Conservation (phyloP, 192 early-diverging fungal species). For the Spizellomyces sp. region DNA sequence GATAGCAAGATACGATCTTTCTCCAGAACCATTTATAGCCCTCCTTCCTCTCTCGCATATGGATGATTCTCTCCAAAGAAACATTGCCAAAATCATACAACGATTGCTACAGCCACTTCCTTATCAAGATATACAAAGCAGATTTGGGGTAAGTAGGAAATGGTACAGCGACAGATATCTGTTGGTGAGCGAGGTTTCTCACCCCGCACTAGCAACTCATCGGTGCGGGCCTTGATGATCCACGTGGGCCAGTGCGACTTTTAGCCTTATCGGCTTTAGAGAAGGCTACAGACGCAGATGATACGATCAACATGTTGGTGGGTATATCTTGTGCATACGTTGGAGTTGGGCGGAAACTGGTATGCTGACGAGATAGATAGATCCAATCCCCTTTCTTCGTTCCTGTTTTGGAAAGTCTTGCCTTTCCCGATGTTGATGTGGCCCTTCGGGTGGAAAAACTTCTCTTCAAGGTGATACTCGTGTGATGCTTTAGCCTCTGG, state of each 20-base stretch:
- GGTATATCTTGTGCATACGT: not conserved
- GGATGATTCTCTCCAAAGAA: no score
- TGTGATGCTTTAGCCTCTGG: no score
- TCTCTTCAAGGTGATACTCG: constrained; percentile 35
- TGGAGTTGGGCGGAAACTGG: not conserved
- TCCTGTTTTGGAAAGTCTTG: constrained; percentile 7
- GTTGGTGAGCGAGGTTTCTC: no score
- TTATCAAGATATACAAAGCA: no score
- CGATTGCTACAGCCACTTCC: no score
- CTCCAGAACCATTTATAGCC: no score
- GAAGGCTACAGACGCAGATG: constrained; percentile 41
- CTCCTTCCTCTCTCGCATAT: no score
- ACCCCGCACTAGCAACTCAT: not conserved
- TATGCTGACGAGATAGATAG: not conserved
- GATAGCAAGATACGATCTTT: no score
- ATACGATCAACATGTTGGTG: constrained; percentile 28
- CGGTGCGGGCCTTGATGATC: constrained; percentile 8
- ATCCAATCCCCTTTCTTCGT: constrained; percentile 10
- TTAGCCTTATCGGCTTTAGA: constrained; percentile 44
- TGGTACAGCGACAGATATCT: no score
- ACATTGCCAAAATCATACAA: no score
- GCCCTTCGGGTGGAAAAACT: constrained; percentile 27
- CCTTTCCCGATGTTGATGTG: constrained; percentile 27
- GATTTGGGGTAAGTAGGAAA: no score
- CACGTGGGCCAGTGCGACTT: constrained; percentile 30